A percentile compares a stretch with the other conserved stretches of the same genome.
Evolutionary conservation across 2,329 filamentous ascomycete species (phyloP).

Genomic region (Aspergillus phoenicis): DNA sequence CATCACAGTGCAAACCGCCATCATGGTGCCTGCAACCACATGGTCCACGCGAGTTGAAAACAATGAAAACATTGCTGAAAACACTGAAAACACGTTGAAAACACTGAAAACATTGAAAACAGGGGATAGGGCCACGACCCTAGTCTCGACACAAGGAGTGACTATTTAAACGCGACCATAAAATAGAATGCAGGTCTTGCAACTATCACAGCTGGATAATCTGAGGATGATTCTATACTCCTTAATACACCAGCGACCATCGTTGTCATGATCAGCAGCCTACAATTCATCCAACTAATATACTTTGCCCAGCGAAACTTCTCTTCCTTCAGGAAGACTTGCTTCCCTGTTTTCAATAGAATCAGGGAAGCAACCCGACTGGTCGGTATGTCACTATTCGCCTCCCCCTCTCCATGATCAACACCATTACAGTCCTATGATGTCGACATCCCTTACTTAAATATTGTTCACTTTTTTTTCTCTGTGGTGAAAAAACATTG

Average conservation of each 20-base stretch:
- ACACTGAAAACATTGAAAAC: slow-evolving; percentile 9
- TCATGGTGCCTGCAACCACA: neutral
- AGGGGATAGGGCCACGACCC: slow-evolving; percentile 9
- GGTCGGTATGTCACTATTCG: neutral
- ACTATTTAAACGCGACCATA: neutral
- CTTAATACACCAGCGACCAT: neutral
- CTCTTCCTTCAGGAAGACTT: neutral
- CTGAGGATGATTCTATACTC: neutral
- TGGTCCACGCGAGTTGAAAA: neutral
- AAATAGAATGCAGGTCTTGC: neutral
- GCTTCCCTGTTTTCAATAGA: neutral
- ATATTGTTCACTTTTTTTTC: slow-evolving; percentile 1
- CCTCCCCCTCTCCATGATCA: neutral
- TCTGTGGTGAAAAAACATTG: slow-evolving; percentile 5
- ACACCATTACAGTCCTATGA: too few relatives aligned
- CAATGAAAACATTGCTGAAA: slow-evolving; percentile 5
- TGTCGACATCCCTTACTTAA: too few relatives aligned
- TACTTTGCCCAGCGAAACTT: neutral
- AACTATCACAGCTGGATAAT: neutral
- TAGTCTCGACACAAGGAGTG: neutral
- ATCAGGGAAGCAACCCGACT: neutral
- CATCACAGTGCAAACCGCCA: too few relatives aligned
- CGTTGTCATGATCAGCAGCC: neutral
- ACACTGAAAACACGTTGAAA: slow-evolving; percentile 9
- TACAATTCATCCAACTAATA: too few relatives aligned